Base-by-base conservation (phyloP, 805 yeast genomes). In the Kluyveromyces lactis region DNA sequence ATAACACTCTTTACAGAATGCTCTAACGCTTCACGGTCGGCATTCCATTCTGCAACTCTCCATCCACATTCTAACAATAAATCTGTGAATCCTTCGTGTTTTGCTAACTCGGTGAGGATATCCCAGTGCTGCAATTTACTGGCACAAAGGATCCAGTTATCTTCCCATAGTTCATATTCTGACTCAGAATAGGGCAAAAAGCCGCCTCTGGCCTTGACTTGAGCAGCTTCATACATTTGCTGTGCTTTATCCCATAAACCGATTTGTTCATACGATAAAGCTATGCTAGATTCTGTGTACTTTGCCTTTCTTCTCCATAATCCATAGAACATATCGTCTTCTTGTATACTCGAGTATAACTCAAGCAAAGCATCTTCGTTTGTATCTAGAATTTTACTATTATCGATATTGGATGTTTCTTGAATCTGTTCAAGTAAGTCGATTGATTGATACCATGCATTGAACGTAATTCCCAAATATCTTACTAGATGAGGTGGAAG, bases 41-140 rank as follows among this genome's bases (percentile, higher is more conserved):
- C 80, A 44, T 81, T 81, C 98, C 98, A 92, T 55, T 92, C 97
- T 6, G 98, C 97, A 29, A 92, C 95, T 54, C 99, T 73, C 99
- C 99, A 92, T 28, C 97, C 98, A 71, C 98, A 94, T 60, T 92
- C 99, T n/a, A 92, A 68, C 18, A 94, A 65, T 47, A 92, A 68
- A 54, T 92, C 98, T 0, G 97, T 87, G 57, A 90, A 94, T 0
- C 97, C 97, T 67, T 94, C 99, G 55, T 94, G 97, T 51, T 90
- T 87, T 2, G 98, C 97, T 23, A 94, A 69, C 53, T 92, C 99
- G 0, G 98, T 90, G 43, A 92, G 68, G 35, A 92, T 81, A 55
- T 92, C 98, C 99, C 99, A 92, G 48, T 92, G 97, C 56, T 92
- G 98, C 30, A 92, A 67, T 59, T 90, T 90, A 56, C 92, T 97